Base-by-base conservation (phyloP, 192 early-diverging fungal species). In the Backusella tarrabulga region DNA sequence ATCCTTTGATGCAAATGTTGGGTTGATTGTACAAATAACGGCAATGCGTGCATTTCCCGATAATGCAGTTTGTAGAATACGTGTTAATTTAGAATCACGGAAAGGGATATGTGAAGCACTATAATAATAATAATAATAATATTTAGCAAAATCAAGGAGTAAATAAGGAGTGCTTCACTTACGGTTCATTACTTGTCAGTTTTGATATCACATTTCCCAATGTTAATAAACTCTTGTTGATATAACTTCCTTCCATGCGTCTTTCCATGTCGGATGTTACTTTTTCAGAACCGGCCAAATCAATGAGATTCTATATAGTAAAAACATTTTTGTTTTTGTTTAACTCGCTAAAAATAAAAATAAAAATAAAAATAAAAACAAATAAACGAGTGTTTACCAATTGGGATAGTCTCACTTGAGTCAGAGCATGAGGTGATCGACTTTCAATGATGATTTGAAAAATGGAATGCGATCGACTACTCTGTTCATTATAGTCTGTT, bases 201-300 rank as follows among this genome's bases (percentile, higher is more conserved):
- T 95, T 93, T 1, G 90, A 91, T 79, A 99, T 99, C 36, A 99
- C 97, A 1, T 92, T 97, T 50, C 95, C 97, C 6, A 99, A 88
- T 5, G 97, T 91, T 72, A 97, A 82, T 14, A 99, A 83, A 11
- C 91, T 87, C 74, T 94, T 95, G 86, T 99, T 99, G 77, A 99
- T 99, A 74, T 90, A 96, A 8, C 95, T 92, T n/a, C 98, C 98
- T 73, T 99, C 98, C 80, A 96, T 97, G 29, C 96, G 88, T n/a
- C 97, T 87, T 66, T 94, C 93, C 7, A 87, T 88, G 67, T 97
- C 93, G 11, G 93, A 92, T 0, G 92, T 87, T 1, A 94, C 97
- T 71, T 97, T 95, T 85, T 99, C 98, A 12, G 95, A 96, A 46
- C 98, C 98, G 3, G 98, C 97, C 73, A 99, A 82, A 87, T 99